Evolutionary conservation across 495 filamentous ascomycete species (phyloP).

Genomic region (Rusavskia elegans): DNA sequence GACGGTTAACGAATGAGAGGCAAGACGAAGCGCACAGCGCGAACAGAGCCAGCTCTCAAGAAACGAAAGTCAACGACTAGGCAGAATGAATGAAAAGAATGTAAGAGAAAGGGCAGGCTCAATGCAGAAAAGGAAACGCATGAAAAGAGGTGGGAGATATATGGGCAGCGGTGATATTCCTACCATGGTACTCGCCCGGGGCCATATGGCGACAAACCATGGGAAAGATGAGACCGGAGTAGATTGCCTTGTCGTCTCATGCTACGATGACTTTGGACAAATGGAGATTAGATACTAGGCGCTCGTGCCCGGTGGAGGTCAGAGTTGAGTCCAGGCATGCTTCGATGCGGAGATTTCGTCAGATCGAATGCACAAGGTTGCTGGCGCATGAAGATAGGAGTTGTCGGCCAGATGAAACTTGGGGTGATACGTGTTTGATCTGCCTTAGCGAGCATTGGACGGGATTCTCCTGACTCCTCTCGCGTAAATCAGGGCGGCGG

Average conservation of each 20-base stretch:
- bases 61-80: not conserved
- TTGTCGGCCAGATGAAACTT: no score
- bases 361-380: no score
- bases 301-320: not conserved
- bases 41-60: slow-evolving; percentile 3
- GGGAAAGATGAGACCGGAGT: not conserved
- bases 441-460: no score
- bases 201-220: not conserved
- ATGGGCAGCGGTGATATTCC: not conserved
- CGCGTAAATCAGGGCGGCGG: no score
- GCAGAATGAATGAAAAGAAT: not conserved
- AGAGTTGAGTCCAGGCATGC: not conserved
- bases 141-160: not conserved
- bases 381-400: no score
- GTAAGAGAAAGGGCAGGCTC: not conserved
- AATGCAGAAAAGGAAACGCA: slow-evolving; percentile 3
- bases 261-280: not conserved
- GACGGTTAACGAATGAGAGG: not conserved
- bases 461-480: no score
- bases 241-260: not conserved
- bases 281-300: not conserved
- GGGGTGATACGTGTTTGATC: no score
- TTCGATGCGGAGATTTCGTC: no score
- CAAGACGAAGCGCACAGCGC: not conserved
- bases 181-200: not conserved